phyloP scores from a whole-genome alignment of 352 stramenopile species.

The Phytophthora lateralis region DNA sequence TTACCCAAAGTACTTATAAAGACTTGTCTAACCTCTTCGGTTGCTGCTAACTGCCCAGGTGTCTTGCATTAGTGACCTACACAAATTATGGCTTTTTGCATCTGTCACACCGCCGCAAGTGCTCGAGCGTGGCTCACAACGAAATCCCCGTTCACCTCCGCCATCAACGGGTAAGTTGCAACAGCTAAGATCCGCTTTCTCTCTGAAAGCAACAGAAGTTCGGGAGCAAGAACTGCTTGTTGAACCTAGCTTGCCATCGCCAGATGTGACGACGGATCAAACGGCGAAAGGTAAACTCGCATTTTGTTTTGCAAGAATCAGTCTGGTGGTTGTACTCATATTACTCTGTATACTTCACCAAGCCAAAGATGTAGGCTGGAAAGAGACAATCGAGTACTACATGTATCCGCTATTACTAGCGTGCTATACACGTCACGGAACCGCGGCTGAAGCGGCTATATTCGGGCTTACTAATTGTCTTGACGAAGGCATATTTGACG shows the following conservation, averaged over 20 bases:
- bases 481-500: slow-evolving; percentile 63
- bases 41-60: slow-evolving; percentile 25
- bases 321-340: background rate
- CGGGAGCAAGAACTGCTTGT: slow-evolving; percentile 29
- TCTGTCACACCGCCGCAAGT: slow-evolving; percentile 34
- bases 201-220: slow-evolving; percentile 29
- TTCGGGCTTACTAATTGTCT: slow-evolving; percentile 60
- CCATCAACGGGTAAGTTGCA: slow-evolving; percentile 28
- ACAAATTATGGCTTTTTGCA: slow-evolving; percentile 48
- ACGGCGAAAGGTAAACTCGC: slow-evolving; percentile 11
- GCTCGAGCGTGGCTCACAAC: slow-evolving; percentile 4
- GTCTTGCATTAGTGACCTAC: slow-evolving; percentile 38
- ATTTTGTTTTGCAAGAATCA: background rate
- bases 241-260: slow-evolving; percentile 4
- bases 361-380: slow-evolving; percentile 28
- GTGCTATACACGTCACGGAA: slow-evolving; percentile 79
- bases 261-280: background rate
- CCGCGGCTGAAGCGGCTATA: slow-evolving; percentile 55
- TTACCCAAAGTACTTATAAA: background rate
- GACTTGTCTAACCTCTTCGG: background rate
- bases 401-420: slow-evolving; percentile 78
- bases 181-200: slow-evolving; percentile 21
- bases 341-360: background rate
- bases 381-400: slow-evolving; percentile 65
- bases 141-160: slow-evolving; percentile 12